Evolutionary conservation across 1,284 basidiomycete genomes (phyloP).

Genomic region (Neotropicomus parvogracilis): DNA sequence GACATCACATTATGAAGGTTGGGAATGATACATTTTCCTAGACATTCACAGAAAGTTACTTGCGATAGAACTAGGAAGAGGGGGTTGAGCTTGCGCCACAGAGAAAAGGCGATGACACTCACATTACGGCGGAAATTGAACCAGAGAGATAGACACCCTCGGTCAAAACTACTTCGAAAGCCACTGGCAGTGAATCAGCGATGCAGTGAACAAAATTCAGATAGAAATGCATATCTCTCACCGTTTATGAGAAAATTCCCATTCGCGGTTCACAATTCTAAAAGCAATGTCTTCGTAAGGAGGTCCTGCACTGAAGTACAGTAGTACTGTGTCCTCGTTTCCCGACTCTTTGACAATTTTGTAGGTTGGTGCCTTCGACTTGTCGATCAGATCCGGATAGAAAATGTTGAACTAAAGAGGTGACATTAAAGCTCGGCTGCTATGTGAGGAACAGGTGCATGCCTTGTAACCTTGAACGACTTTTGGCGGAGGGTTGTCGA

Average conservation of each 20-base stretch:
- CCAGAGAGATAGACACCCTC: slow-evolving; percentile 82
- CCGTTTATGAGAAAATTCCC: slow-evolving; percentile 98
- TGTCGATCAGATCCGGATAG: slow-evolving; percentile 96
- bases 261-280: slow-evolving; percentile 94
- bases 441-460: slow-evolving; percentile 21
- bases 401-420: slow-evolving; percentile 82
- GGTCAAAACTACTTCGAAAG: slow-evolving; percentile 81
- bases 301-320: slow-evolving; percentile 94
- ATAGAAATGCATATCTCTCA: slow-evolving; percentile 31
- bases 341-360: slow-evolving; percentile 88
- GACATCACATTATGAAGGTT: slow-evolving; percentile 28
- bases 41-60: slow-evolving; percentile 35
- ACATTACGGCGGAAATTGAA: slow-evolving; percentile 87
- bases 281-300: slow-evolving; percentile 99
- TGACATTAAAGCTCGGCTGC: slow-evolving; percentile 20
- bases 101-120: slow-evolving; percentile 33
- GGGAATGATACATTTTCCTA: slow-evolving; percentile 17
- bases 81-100: slow-evolving; percentile 15
- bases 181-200: slow-evolving; percentile 46
- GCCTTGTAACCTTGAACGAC: slow-evolving; percentile 98
- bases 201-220: slow-evolving; percentile 4
- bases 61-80: slow-evolving; percentile 63
- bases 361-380: slow-evolving; percentile 93
- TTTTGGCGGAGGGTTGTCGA: slow-evolving; percentile 95
- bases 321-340: slow-evolving; percentile 90